phyloP scores from a whole-genome alignment of 1,284 basidiomycete species.

The Melampsora occidentalis region DNA sequence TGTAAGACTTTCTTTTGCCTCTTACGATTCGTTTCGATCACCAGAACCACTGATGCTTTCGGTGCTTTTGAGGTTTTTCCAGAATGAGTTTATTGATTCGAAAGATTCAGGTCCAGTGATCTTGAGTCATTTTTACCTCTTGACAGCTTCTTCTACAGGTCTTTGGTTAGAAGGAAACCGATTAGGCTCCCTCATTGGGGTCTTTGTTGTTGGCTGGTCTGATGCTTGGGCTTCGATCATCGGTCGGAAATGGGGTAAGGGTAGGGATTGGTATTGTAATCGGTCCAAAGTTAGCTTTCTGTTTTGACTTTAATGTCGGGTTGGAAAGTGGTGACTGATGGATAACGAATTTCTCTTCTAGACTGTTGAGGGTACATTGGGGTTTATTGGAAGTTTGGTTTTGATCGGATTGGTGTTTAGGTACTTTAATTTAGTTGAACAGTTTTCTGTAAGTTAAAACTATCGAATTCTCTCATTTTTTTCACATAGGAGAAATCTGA shows the following conservation, averaged over 20 bases:
- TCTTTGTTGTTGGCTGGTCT: slow-evolving; percentile 84
- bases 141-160: slow-evolving; percentile 88
- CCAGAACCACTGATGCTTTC: no score
- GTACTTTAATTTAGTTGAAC: slow-evolving; percentile 3
- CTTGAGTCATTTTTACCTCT: slow-evolving; percentile 91
- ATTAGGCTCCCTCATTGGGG: slow-evolving; percentile 65
- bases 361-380: slow-evolving; percentile 32
- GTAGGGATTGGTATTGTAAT: slow-evolving; percentile 10
- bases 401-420: neutral
- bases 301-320: neutral
- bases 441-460: slow-evolving; percentile 19
- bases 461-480: neutral
- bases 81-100: slow-evolving; percentile 87
- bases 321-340: neutral
- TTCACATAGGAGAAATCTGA: neutral
- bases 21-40: no score
- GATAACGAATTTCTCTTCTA: neutral
- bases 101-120: slow-evolving; percentile 96
- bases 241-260: slow-evolving; percentile 68
- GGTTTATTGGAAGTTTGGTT: slow-evolving; percentile 12
- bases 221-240: slow-evolving; percentile 91
- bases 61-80: no score
- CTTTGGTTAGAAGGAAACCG: slow-evolving; percentile 90
- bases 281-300: neutral
- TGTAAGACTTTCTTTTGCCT: slow-evolving; percentile 46